These are phyloP conservation scores for Penicillium sclerotigenum DNA, from an alignment of 2,329 filamentous ascomycete genomes.

Conservation along the genomic window DNA sequence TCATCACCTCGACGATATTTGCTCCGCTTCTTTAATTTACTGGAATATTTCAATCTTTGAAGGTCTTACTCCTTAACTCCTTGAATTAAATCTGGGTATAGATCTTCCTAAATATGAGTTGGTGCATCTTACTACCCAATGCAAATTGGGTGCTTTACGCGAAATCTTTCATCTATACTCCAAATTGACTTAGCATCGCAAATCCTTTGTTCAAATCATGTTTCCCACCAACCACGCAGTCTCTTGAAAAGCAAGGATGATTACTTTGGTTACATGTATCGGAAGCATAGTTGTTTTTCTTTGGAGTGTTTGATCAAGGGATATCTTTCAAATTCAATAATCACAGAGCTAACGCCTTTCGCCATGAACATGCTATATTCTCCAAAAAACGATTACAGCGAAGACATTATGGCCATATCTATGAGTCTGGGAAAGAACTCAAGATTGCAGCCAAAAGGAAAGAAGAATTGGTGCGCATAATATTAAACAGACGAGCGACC, in stretches of 20 bases:
- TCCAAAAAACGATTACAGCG: not conserved
- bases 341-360: conserved; percentile 9
- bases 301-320: not conserved
- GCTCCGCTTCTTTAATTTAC: not conserved
- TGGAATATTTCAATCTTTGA: not conserved
- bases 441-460: not conserved
- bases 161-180: not conserved
- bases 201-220: not conserved
- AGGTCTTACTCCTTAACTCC: not conserved
- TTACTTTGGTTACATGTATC: not conserved
- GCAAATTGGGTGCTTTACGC: not conserved
- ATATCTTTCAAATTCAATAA: conserved; percentile 4
- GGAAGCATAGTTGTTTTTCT: not conserved
- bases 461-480: not conserved
- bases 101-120: not conserved
- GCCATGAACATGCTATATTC: conserved; percentile 15
- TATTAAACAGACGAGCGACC: conserved; percentile 22
- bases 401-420: not conserved
- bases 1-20: conserved; percentile 23
- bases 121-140: not conserved
- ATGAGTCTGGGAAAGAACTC: not conserved
- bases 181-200: not conserved
- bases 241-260: not conserved
- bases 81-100: not conserved
- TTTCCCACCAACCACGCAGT: not conserved